phyloP scores from a whole-genome alignment of 2,329 filamentous ascomycete genomes.

The Grosmannia serpens region DNA sequence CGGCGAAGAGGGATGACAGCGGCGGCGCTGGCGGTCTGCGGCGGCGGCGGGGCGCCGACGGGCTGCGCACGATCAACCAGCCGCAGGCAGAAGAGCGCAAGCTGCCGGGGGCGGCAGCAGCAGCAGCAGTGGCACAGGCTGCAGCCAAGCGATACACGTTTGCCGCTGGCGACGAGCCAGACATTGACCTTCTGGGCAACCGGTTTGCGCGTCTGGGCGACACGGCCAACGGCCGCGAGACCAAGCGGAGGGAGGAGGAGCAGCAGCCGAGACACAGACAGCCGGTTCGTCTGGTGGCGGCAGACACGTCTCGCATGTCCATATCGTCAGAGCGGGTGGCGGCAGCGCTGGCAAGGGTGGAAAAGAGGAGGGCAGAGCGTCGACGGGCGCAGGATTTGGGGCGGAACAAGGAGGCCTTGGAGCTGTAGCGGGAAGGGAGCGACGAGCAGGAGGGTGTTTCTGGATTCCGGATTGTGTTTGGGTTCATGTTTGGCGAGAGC shows the following conservation, averaged over 20 bases:
- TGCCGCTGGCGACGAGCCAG: constrained; percentile 18
- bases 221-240: background rate
- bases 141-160: constrained; percentile 14
- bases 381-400: constrained; percentile 12
- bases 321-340: constrained; percentile 40
- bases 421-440: constrained; percentile 16
- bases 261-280: background rate
- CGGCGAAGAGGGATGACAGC: background rate
- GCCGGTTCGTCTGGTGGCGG: background rate
- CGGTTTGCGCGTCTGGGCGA: constrained; percentile 34
- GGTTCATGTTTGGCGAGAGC: background rate
- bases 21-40: background rate
- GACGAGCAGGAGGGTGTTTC: background rate
- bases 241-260: background rate
- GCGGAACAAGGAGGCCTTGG: constrained; percentile 41
- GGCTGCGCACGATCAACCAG: constrained; percentile 5
- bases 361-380: constrained; percentile 42
- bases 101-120: background rate
- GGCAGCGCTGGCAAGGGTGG: constrained; percentile 42
- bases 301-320: constrained; percentile 24
- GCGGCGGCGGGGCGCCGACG: constrained; percentile 6
- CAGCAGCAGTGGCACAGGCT: background rate
- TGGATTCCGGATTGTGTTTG: background rate
- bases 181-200: constrained; percentile 33
- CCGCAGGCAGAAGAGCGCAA: background rate